Base-by-base conservation (phyloP, 495 filamentous ascomycete genomes). In the Xylaria scruposa region DNA sequence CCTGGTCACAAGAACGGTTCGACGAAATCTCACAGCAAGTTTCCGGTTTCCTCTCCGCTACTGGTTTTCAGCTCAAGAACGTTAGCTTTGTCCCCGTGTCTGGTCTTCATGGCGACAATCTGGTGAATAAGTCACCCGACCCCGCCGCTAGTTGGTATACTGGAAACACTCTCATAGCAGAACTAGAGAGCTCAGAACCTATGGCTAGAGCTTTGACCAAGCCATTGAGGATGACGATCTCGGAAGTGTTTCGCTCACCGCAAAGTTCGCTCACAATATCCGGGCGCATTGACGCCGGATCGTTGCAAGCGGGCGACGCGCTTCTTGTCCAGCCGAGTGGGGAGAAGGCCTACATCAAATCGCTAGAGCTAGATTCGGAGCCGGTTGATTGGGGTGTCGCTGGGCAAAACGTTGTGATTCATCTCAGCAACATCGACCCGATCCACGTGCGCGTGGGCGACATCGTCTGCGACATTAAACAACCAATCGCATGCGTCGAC, bases 321-420 rank as follows among this genome's bases (percentile, higher is more conserved):
- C 82, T 99, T 17, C 78, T 96, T 17, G 86, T 90, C 9, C 92
- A 95, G 83, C 96, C 96, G 0, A 91, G 91, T 60, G 88, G 87
- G 5, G 93, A 97, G 77, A 93, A 88, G 49, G 93, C 93, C 5
- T 87, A 85, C 38, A 86, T 98, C 76, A 96, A 92, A 77, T 91
- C 86, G 13, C 76, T 99, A 21, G 91, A 94, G 73, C 87, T 94
- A 21, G 91, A 95, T 73, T 86, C 88, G 26, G 90, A 92, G 51
- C 80, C 87, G 4, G 85, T 81, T 13, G 93, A 97, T 70, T 99
- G 94, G 94, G 96, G 94, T 4, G 94, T 98, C n/a, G 96, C 95
- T 2, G 95, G 97, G 17, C 94, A 98, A 76, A 97, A 97, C 68
- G 88, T 92, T 12, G 89, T 91, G 2, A 81, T 99, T 24, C 92